A percentile compares a stretch with the other conserved stretches of the same genome.
These are phyloP conservation scores for Luffa aegyptiaca DNA, from an alignment of 306 rosid species.

Conservation along the genomic window DNA sequence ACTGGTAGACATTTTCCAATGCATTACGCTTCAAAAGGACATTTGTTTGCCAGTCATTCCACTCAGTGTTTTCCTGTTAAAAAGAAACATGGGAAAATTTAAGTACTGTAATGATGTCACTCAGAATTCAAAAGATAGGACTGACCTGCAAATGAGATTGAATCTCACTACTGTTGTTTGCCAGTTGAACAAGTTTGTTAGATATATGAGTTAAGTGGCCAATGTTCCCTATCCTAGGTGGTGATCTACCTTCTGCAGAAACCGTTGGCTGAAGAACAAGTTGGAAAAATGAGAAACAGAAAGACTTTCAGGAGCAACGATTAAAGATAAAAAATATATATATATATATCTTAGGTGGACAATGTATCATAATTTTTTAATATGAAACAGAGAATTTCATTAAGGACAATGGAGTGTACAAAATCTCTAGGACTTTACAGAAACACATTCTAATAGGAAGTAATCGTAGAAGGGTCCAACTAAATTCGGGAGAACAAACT, in stretches of 20 bases:
- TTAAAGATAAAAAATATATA: background rate
- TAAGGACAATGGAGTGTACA: background rate
- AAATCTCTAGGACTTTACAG: background rate
- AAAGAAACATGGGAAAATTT: slow-evolving; percentile 1
- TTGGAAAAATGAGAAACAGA: slow-evolving; percentile 14
- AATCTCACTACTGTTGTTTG: slow-evolving; percentile 50
- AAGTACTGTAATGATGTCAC: background rate
- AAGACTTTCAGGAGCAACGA: background rate
- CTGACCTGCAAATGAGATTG: slow-evolving; percentile 66
- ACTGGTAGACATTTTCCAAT: slow-evolving; percentile 78
- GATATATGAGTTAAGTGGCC: slow-evolving; percentile 92
- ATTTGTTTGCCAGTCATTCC: slow-evolving; percentile 71
- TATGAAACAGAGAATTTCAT: slow-evolving; percentile 1
- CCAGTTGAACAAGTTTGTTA: slow-evolving; percentile 77
- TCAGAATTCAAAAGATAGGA: background rate
- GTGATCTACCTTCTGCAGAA: slow-evolving; percentile 57
- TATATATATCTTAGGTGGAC: background rate
- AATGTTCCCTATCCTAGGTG: slow-evolving; percentile 78
- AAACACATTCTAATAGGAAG: background rate
- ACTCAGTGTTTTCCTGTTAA: slow-evolving; percentile 63
- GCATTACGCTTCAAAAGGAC: slow-evolving; percentile 60
- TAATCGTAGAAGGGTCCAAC: background rate
- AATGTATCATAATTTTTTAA: background rate
- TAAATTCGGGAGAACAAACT: background rate
- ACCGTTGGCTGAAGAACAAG: slow-evolving; percentile 65